Evolutionary conservation across 208 protist genomes (phyloP).

Genomic region (Trypanosomatidae sp.): DNA sequence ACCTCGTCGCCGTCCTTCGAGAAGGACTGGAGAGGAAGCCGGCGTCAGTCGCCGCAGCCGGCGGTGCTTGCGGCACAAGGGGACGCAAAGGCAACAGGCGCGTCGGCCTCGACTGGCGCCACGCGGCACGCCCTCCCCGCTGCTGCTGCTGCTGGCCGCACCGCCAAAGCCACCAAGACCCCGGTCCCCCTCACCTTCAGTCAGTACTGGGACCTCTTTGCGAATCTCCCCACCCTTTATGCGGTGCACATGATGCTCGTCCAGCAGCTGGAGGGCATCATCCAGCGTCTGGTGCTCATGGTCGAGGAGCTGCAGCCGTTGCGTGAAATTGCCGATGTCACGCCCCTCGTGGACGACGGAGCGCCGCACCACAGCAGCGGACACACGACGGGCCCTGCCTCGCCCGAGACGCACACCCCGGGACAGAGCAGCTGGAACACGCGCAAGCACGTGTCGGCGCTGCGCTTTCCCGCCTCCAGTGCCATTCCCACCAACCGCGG

Average conservation of each 20-base stretch:
- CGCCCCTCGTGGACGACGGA: too few relatives aligned
- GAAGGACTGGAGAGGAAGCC: neutral
- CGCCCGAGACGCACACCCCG: neutral
- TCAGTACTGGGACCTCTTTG: conserved; percentile 74
- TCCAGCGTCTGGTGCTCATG: conserved; percentile 29
- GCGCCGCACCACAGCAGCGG: too few relatives aligned
- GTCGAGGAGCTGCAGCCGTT: conserved; percentile 36
- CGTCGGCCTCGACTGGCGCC: neutral
- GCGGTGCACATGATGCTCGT: conserved; percentile 48
- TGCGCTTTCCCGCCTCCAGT: neutral
- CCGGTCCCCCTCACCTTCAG: conserved; percentile 26
- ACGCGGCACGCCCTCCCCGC: too few relatives aligned
- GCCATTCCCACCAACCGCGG: neutral
- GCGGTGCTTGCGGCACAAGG: neutral
- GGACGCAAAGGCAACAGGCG: neutral
- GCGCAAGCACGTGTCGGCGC: conserved; percentile 4
- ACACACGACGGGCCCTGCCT: too few relatives aligned
- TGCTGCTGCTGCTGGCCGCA: too few relatives aligned
- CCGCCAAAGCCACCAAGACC: neutral
- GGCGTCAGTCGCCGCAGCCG: conserved; percentile 13
- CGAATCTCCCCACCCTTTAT: conserved; percentile 64
- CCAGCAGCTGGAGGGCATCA: conserved; percentile 34
- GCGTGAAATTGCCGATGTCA: neutral
- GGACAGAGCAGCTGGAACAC: too few relatives aligned
- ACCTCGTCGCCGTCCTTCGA: neutral